These are phyloP conservation scores for Fusarium sp. DNA, from an alignment of 2,329 filamentous ascomycete species.

Conservation along the genomic window DNA sequence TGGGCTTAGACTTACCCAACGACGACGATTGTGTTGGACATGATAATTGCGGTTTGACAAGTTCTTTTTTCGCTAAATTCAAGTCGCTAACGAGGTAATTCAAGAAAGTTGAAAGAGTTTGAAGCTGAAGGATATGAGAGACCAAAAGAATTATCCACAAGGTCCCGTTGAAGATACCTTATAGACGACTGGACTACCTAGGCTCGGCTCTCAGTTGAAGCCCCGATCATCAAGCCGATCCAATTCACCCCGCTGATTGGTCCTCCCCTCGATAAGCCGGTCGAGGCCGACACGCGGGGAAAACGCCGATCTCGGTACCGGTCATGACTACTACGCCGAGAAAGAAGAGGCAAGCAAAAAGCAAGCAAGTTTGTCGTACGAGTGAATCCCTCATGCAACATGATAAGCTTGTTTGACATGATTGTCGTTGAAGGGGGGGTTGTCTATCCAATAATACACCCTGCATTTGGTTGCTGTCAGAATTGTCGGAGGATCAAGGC, in stretches of 20 bases:
- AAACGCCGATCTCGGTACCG: conserved; percentile 16
- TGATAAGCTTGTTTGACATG: neutral
- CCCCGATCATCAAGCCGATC: conserved; percentile 13
- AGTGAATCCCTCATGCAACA: neutral
- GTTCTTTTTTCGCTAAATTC: neutral
- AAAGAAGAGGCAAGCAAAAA: no score
- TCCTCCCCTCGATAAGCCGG: neutral
- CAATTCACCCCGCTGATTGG: conserved; percentile 23
- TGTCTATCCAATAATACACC: conserved; percentile 3
- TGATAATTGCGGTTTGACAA: conserved; percentile 25
- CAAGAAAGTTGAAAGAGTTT: neutral
- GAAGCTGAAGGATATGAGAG: neutral
- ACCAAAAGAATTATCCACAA: neutral
- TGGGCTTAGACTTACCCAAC: conserved; percentile 44
- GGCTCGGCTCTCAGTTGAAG: conserved; percentile 27
- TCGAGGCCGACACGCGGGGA: neutral
- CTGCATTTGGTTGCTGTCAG: neutral
- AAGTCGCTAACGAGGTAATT: neutral
- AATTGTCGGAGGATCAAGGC: conserved; percentile 15
- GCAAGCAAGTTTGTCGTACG: conserved; percentile 14
- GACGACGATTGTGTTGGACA: conserved; percentile 48
- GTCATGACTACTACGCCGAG: neutral
- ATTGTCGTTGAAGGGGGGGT: neutral
- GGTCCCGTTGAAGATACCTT: conserved; percentile 14
- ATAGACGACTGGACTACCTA: conserved; percentile 1